Base-by-base conservation (phyloP, 176 grass and related monocot genomes). In the Oryza coarctata region DNA sequence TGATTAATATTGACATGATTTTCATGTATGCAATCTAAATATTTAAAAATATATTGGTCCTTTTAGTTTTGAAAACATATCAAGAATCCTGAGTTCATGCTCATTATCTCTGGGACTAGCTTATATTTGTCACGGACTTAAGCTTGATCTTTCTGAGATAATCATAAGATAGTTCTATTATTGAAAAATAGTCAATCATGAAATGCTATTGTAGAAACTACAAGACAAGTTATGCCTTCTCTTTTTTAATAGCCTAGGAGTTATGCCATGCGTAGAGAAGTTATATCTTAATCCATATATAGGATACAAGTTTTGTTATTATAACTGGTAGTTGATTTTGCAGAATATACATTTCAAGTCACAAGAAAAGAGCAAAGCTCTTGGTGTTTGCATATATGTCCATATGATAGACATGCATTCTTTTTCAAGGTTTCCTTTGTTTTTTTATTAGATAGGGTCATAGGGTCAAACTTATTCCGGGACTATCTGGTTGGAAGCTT, bases 341-440 rank as follows among this genome's bases (percentile, higher is more conserved):
- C 84, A 94, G 92, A 66, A 73, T 83, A 9, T 98, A 78, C 68
- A 41, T 55, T 82, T 32, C 26, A 76, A 78, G 12, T 83, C 77
- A 84, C 86, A 86, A 88, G 62, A 60, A 81, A 84, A 81, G 76
- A 80, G 81, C 27, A 79, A 82, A 82, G 22, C 70, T 38, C 47
- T 94, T 86, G 84, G 88, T 80, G 72, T 43, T 41, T 58, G 72
- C 84, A 28, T 88, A 86, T 83, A 90, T 88, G 87, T 93, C 60
- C 88, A 93, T 79, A 73, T 98, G 82, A 91, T 98, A 83, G 95
- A 98, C 84, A 98, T 86, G 95, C 94, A 79, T 68, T 77, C 15
- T 23, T 6, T 83, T n/a, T n/a, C n/a, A n/a, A n/a, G n/a, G n/a
- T n/a, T n/a, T n/a, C n/a, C n/a, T n/a, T n/a, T n/a, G n/a, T n/a